Evolutionary conservation across 2,329 filamentous ascomycete genomes (phyloP).

Genomic region (Aspergillus candidus): DNA sequence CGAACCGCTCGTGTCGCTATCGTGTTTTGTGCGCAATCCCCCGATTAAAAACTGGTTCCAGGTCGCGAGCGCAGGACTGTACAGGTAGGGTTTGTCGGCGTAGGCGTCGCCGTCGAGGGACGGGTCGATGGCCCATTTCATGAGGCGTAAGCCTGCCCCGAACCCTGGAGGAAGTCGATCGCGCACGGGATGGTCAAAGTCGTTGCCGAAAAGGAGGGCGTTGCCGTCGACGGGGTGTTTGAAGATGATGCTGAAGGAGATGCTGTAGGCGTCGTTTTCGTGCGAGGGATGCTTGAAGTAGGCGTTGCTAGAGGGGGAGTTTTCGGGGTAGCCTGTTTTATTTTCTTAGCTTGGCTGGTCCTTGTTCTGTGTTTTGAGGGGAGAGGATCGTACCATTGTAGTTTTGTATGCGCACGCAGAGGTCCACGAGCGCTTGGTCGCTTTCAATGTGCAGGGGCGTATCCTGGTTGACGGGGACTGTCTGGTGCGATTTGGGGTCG

Average conservation of each 20-base stretch:
- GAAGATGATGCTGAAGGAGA: conserved; percentile 72
- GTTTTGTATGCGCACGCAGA: conserved; percentile 69
- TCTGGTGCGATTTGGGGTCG: conserved; percentile 62
- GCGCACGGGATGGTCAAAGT: conserved; percentile 86
- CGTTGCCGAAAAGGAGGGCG: conserved; percentile 86
- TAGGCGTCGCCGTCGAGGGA: conserved; percentile 86
- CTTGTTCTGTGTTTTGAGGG: background rate
- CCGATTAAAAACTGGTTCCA: conserved; percentile 74
- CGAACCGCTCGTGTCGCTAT: conserved; percentile 9
- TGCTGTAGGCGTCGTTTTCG: conserved; percentile 73
- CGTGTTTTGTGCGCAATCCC: conserved; percentile 25
- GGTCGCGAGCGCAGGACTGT: conserved; percentile 71
- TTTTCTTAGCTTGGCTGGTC: background rate
- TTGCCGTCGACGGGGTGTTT: conserved; percentile 59
- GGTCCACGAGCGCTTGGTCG: conserved; percentile 57
- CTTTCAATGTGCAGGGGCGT: conserved; percentile 58
- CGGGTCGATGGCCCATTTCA: conserved; percentile 87
- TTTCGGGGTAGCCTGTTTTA: conserved; percentile 60
- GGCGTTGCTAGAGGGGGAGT: conserved; percentile 61
- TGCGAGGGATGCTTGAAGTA: conserved; percentile 74
- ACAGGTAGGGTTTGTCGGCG: conserved; percentile 77
- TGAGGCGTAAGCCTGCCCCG: conserved; percentile 73
- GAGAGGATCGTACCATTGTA: conserved; percentile 47
- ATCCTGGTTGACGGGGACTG: conserved; percentile 68
- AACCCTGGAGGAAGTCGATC: conserved; percentile 83